Conservation (phyloP, 306 rosid species). For the Lagenaria siceraria region DNA sequence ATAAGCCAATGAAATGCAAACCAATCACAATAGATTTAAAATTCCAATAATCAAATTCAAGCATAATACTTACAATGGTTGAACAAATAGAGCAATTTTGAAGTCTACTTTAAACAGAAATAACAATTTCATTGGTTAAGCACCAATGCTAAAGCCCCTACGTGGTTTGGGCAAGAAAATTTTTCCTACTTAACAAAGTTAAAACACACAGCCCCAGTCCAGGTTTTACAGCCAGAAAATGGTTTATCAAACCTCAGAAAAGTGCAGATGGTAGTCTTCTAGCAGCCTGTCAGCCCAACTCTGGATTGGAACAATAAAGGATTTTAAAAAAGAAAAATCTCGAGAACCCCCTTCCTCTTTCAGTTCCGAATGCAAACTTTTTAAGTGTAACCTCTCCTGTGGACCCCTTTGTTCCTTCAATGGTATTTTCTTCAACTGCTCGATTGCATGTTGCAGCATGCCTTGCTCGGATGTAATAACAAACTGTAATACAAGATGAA, state of each 20-base stretch:
- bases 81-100: neutral
- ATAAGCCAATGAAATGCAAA: neutral
- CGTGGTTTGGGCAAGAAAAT: neutral
- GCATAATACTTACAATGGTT: neutral
- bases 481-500: slow-evolving; percentile 34
- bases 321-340: slow-evolving; percentile 64
- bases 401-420: slow-evolving; percentile 89
- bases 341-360: slow-evolving; percentile 40
- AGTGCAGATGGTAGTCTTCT: slow-evolving; percentile 88
- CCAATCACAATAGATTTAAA: neutral
- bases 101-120: neutral
- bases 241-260: slow-evolving; percentile 57
- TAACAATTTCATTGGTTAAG: neutral
- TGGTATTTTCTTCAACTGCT: slow-evolving; percentile 85
- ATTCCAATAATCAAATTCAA: neutral
- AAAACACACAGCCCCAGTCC: neutral
- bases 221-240: slow-evolving; percentile 4
- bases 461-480: slow-evolving; percentile 83
- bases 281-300: slow-evolving; percentile 84
- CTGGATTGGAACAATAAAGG: slow-evolving; percentile 74
- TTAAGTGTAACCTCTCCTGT: slow-evolving; percentile 81
- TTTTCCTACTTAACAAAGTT: neutral
- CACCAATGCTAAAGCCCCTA: neutral
- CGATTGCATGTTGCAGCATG: slow-evolving; percentile 71
- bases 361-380: slow-evolving; percentile 58